Conservation (phyloP, 208 protist species). For the Leishmania turanica region DNA sequence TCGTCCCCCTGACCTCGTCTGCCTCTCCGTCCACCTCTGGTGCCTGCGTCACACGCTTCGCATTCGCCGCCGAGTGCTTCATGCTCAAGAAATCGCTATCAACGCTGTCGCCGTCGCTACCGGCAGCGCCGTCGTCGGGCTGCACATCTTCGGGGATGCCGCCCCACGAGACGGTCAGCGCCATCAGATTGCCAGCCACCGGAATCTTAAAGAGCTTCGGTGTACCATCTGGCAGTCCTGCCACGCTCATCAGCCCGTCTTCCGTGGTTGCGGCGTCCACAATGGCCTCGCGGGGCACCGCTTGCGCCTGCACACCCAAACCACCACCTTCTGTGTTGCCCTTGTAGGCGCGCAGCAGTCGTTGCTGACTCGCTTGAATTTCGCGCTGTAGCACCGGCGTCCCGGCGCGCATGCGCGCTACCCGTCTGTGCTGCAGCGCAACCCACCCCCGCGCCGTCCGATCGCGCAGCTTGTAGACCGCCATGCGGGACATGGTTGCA, state of each 20-base stretch:
- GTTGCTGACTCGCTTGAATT: slow-evolving; percentile 32
- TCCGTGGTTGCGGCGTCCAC: background rate
- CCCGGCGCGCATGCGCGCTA: slow-evolving; percentile 24
- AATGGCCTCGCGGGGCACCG: background rate
- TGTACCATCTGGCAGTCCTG: background rate
- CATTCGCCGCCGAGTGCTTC: background rate
- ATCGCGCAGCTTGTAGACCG: slow-evolving; percentile 29
- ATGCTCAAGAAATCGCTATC: background rate
- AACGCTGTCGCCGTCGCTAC: background rate
- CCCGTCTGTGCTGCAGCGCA: slow-evolving; percentile 33
- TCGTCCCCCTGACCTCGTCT: background rate
- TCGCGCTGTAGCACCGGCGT: slow-evolving; percentile 28
- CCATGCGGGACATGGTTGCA: slow-evolving; percentile 12
- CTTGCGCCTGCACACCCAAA: background rate
- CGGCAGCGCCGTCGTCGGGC: background rate
- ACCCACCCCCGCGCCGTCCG: slow-evolving; percentile 35
- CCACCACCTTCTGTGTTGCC: background rate
- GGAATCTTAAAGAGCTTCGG: background rate
- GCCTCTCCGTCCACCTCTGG: background rate
- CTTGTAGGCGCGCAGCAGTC: slow-evolving; percentile 17
- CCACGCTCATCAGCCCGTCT: background rate
- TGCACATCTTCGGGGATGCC: background rate
- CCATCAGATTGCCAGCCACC: background rate
- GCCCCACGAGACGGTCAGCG: slow-evolving; percentile 10
- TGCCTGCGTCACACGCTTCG: background rate